Evolutionary conservation across 306 rosid species (phyloP).

Genomic region (Pachyrhizus erosus): DNA sequence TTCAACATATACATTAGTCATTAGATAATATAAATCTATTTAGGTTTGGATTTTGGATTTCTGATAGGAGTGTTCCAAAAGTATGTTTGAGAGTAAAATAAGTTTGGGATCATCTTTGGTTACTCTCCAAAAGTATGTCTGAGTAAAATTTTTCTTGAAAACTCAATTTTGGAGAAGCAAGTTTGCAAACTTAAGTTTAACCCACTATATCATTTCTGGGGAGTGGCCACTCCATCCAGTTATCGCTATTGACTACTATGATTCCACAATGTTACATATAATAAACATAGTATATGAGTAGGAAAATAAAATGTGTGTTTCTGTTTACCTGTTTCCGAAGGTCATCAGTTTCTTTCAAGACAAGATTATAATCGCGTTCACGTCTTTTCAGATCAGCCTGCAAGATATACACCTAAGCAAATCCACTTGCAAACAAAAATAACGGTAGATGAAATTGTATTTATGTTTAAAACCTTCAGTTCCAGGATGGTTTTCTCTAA

Average conservation of each 20-base stretch:
- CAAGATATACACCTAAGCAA: conserved; percentile 39
- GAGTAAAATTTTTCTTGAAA: too few relatives aligned
- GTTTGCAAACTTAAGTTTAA: too few relatives aligned
- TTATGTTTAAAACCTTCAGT: conserved; percentile 62
- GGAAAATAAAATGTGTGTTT: not conserved
- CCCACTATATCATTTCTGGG: not conserved
- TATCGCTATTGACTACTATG: not conserved
- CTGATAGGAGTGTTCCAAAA: too few relatives aligned
- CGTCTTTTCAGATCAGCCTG: conserved; percentile 83
- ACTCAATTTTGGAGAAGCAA: too few relatives aligned
- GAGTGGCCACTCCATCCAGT: not conserved
- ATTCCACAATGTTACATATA: not conserved
- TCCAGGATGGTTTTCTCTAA: conserved; percentile 78
- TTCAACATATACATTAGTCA: not conserved
- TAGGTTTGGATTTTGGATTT: too few relatives aligned
- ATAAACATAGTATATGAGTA: conserved; percentile 18
- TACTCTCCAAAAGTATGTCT: too few relatives aligned
- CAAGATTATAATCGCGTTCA: conserved; percentile 75
- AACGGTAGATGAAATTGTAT: not conserved
- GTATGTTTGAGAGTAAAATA: too few relatives aligned
- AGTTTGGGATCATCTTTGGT: too few relatives aligned
- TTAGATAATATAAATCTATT: not conserved
- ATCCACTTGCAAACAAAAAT: not conserved
- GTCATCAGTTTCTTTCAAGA: conserved; percentile 78
- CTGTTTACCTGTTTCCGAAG: conserved; percentile 81